Percentiles rank a stretch among this genome's conserved stretches.
These are phyloP conservation scores for Alternaria infectoria DNA, from an alignment of 2,329 filamentous ascomycete genomes.

Conservation along the genomic window DNA sequence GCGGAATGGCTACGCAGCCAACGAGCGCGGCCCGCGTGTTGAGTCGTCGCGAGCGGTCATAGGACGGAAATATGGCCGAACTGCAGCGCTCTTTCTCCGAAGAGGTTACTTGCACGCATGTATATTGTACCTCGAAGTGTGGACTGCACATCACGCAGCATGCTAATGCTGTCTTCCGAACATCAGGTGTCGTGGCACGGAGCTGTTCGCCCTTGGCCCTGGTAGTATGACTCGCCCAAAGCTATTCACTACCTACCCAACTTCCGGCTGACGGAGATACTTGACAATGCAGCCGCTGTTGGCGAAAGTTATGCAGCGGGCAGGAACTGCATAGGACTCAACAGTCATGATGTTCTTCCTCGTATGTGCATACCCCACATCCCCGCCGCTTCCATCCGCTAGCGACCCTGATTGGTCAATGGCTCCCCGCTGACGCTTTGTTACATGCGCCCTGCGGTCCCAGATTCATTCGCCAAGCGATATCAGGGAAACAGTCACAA, in stretches of 20 bases:
- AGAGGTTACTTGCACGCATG: neutral
- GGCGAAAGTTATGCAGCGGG: neutral
- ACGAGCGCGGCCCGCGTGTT: neutral
- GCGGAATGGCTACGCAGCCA: neutral
- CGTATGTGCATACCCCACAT: neutral
- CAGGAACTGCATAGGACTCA: neutral
- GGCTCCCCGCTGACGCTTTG: neutral
- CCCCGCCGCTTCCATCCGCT: neutral
- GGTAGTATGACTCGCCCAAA: neutral
- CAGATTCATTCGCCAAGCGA: neutral
- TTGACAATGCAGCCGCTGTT: neutral
- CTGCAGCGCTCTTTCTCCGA: neutral
- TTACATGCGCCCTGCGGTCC: constrained; percentile 1
- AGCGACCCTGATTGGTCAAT: constrained; percentile 8
- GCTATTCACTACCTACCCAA: neutral
- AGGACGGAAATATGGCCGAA: neutral
- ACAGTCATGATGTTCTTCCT: neutral
- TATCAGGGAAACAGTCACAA: neutral
- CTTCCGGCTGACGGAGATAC: neutral
- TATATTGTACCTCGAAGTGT: neutral
- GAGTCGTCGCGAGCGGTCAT: neutral
- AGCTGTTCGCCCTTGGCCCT: neutral
- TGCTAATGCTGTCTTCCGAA: neutral
- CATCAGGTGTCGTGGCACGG: neutral
- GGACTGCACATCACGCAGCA: neutral